Evolutionary conservation across 192 early-diverging fungal genomes (phyloP), one percentile per base, ranked within the genome.

Genomic region (Coemansia sp.): DNA sequence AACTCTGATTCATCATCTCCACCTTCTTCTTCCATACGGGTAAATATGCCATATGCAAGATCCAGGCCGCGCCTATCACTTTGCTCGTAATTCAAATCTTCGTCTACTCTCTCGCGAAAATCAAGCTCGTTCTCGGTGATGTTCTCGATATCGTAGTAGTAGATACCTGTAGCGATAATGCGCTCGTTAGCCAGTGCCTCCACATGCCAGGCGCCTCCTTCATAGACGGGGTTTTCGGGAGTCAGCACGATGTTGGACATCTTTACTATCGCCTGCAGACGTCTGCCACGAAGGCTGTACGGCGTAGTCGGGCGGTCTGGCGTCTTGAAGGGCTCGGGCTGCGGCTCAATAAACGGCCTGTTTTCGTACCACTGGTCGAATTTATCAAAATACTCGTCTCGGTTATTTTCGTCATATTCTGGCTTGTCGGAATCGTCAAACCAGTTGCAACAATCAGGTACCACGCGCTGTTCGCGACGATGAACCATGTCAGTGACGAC

Each of bases 91-190:
- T n/a, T 22, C 0, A 62, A 10, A 8, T 74, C 69, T 6, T 52
- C 36, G 4, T 58, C 42, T 7, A 65, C 58, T 3, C 9, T 22
- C 22, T 62, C 71, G 19, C 85, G 84, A 69, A 92, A 92, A 0
- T 55, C 56, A 25, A 90, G 79, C 0, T 73, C 71, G 23, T 83
- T 83, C 8, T 83, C 75, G n/a, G 83, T 85, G 55, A 91, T 85
- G 81, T 92, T 90, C 24, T 85, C 83, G 0, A 85, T 64, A 54
- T 83, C 79, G 69, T 89, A 90, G 70, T 90, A 91, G 67, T 86
- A 85, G 39, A 92, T 82, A 5, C 88, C 91, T 0, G 88, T 86
- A 0, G 91, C 88, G 1, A 87, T 76, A 35, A 93, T 89, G 52
- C 78, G 69, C 64, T 93, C 91, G 68, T 86, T 83, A 9, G 73